Evolutionary conservation across 2,329 filamentous ascomycete species (phyloP), one percentile per base, ranked within the genome.

Genomic region (Pyricularia grisea): DNA sequence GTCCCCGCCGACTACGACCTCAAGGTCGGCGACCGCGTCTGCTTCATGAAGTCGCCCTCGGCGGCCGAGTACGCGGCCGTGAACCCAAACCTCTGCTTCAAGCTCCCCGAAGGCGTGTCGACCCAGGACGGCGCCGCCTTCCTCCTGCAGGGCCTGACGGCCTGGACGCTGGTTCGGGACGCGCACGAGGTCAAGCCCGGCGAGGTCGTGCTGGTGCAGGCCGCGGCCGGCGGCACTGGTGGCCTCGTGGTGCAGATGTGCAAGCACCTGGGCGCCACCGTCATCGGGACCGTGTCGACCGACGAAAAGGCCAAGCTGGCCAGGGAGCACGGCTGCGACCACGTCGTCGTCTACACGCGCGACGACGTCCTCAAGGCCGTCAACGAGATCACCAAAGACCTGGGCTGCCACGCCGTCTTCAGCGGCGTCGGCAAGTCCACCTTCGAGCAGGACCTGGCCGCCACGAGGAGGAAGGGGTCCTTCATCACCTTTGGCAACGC

Each of bases 361-460:
- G 86, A 88, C 60, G 83, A 85, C 72, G 81, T 90, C 25, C 84
- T 86, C 68, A 78, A 78, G 64, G 84, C 85, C 75, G 88, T 92
- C 5, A 81, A 85, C 73, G 83, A 89, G 75, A 87, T 92, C 63
- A 97, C 93, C 0, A 86, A 83, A 4, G 90, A 90, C 0, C 81
- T 88, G 71, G 94, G 94, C 7, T 89, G 90, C 3, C 85, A 88
- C 71, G 93, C 89, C 9, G 90, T 97, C 23, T 95, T 92, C 75
- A 93, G 97, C 76, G 91, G 92, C 11, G 91, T 97, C 5, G 94
- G 93, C 11, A 91, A 92, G 81, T 84, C 85, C 65, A 97, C 94
- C 0, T 95, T 94, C 79, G 92, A 96, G 74, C 84, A 88, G n/a
- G 90, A 89, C 74, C 78, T 97, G 72, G 87, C 92, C 71, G 85